phyloP scores from a whole-genome alignment of 345 rosid genomes.

The Dipteronia dyeriana region DNA sequence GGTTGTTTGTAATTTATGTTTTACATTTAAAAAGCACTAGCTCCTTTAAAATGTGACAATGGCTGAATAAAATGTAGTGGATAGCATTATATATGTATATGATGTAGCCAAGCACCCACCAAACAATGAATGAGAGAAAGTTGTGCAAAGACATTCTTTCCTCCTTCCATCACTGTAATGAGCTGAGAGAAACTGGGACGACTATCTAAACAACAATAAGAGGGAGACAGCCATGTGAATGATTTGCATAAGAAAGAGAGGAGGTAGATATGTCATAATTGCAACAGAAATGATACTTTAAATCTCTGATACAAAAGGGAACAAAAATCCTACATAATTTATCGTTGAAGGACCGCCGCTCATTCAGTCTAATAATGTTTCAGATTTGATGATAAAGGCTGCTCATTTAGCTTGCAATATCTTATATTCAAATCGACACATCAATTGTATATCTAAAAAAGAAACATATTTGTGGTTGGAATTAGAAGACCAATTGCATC shows the following conservation, averaged over 20 bases:
- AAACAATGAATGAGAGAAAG: constrained; percentile 9
- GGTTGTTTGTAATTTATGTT: neutral
- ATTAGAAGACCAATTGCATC: neutral
- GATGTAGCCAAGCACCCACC: constrained; percentile 9
- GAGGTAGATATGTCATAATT: constrained; percentile 31
- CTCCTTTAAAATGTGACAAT: neutral
- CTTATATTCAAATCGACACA: too few species aligned
- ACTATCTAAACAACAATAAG: neutral
- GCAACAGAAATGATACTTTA: constrained; percentile 14
- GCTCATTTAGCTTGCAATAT: too few species aligned
- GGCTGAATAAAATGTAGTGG: neutral
- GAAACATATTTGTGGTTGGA: constrained; percentile 13
- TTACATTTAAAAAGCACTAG: too few species aligned
- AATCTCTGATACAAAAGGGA: neutral
- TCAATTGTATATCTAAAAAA: too few species aligned
- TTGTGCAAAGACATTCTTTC: constrained; percentile 6
- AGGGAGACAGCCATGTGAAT: constrained; percentile 27
- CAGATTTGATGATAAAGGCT: too few species aligned
- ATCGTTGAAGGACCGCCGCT: neutral
- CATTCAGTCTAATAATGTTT: too few species aligned
- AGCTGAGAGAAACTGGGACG: neutral
- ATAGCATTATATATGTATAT: neutral
- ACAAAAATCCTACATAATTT: neutral
- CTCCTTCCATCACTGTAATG: constrained; percentile 5
- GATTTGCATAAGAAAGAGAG: constrained; percentile 7